Evolutionary conservation across 1,139 yeast genomes (phyloP), one percentile per base, ranked within the genome.

Genomic region (Blastobotrys raffinosifermentans): DNA sequence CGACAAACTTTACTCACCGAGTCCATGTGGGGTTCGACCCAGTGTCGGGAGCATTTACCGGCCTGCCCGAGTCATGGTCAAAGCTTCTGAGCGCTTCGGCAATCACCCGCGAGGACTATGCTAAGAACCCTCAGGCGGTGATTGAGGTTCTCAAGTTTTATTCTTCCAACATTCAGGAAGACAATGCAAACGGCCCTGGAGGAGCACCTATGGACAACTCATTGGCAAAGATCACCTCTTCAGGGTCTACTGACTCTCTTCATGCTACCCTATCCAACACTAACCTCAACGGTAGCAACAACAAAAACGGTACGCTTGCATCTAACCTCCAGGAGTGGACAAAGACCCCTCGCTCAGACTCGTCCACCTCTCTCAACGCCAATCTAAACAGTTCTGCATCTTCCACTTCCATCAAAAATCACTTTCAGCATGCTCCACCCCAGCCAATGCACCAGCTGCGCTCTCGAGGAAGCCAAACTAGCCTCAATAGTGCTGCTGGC

Each of bases 131-230:
- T 0, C 69, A 67, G 43, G 72, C 72, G 8, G 73, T 67, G 29
- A 87, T 91, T 48, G 96, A 91, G 55, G 98, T 89, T 1, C 74
- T 93, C 55, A 94, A 86, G 51, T 91, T 93, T 57, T 86, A 85
- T 57, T 40, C 49, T 19, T 45, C 49, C 32, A 51, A 49, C 26
- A 46, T 45, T 19, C 44, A 41, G 19, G 29, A 29, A 14, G 19
- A 26, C 7, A 18, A 7, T 25, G 17, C 11, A 31, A 21, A 18
- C 19, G 4, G 18, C 18, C 15, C 30, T 26, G 30, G 10, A n/a
- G 16, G 14, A 26, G 16, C 16, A 10, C 16, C 20, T 15, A 9
- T 10, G 9, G 14, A 29, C 7, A 6, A 15, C 15, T 25, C 29
- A 22, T 13, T 16, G 6, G 15, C 20, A 9, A 19, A 9, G 14